Evolutionary conservation across 371 early-diverging fungal genomes (phyloP).

Genomic region (Choanephora cucurbitarum): DNA sequence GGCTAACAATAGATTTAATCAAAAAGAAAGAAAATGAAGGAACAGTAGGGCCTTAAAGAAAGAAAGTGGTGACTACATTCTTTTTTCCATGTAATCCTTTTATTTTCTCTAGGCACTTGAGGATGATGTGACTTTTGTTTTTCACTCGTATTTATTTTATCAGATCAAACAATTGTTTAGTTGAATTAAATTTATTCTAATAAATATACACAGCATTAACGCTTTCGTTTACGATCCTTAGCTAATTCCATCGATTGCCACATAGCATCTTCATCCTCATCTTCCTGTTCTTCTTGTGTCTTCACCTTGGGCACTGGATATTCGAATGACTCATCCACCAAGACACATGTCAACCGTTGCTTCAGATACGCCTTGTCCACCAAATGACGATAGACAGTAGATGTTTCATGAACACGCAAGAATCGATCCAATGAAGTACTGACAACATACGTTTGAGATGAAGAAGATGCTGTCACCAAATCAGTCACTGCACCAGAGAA

Average conservation of each 20-base stretch:
- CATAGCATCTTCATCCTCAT: slow-evolving; percentile 52
- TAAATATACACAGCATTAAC: background rate
- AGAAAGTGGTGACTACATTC: too few relatives aligned
- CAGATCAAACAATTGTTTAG: too few relatives aligned
- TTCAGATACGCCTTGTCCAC: slow-evolving; percentile 79
- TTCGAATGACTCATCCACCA: slow-evolving; percentile 62
- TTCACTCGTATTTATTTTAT: too few relatives aligned
- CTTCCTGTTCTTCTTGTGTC: slow-evolving; percentile 39
- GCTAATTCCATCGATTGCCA: slow-evolving; percentile 48
- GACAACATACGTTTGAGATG: slow-evolving; percentile 32
- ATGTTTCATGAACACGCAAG: slow-evolving; percentile 74
- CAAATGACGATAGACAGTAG: slow-evolving; percentile 55
- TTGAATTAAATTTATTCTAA: too few relatives aligned
- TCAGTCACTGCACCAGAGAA: slow-evolving; percentile 75
- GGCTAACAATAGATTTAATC: too few relatives aligned
- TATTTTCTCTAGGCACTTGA: too few relatives aligned
- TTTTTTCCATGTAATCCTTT: too few relatives aligned
- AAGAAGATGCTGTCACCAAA: slow-evolving; percentile 39
- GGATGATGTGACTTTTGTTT: too few relatives aligned
- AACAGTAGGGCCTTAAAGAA: too few relatives aligned
- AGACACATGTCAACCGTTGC: slow-evolving; percentile 71
- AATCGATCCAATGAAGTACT: slow-evolving; percentile 80
- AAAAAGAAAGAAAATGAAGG: too few relatives aligned
- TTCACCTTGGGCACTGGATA: slow-evolving; percentile 37
- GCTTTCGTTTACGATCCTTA: slow-evolving; percentile 28